These are phyloP conservation scores for Parietaria judaica DNA, from an alignment of 306 rosid species.

Conservation along the genomic window DNA sequence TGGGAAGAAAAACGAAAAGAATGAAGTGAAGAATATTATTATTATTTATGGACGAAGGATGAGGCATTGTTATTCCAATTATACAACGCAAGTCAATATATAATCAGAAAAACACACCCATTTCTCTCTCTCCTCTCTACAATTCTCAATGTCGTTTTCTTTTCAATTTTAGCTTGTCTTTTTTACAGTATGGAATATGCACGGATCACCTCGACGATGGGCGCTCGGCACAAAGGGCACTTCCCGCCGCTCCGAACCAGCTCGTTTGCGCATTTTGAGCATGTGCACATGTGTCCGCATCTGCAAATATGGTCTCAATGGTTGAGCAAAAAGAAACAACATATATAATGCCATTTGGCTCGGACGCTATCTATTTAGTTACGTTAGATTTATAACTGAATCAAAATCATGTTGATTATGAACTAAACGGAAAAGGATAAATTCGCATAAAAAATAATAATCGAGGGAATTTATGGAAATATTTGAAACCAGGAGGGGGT, in stretches of 20 bases:
- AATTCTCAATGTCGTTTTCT: slow-evolving; percentile 27
- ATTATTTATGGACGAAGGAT: slow-evolving; percentile 73
- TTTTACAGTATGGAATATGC: slow-evolving; percentile 94
- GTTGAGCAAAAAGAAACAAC: background rate
- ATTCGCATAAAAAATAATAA: too few relatives aligned
- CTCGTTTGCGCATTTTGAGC: slow-evolving; percentile 96
- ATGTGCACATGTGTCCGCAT: slow-evolving; percentile 99
- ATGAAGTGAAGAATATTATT: slow-evolving; percentile 21
- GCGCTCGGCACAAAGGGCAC: slow-evolving; percentile 99
- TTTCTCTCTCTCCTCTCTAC: slow-evolving; percentile 15
- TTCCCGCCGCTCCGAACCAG: slow-evolving; percentile 93
- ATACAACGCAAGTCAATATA: slow-evolving; percentile 50
- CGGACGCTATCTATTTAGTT: too few relatives aligned
- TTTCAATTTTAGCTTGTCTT: background rate
- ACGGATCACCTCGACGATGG: slow-evolving; percentile 93
- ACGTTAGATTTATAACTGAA: too few relatives aligned
- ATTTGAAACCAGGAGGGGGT: too few relatives aligned
- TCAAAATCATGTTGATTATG: too few relatives aligned
- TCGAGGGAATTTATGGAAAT: too few relatives aligned
- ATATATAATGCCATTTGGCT: too few relatives aligned
- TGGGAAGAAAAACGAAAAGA: too few relatives aligned
- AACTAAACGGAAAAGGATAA: too few relatives aligned
- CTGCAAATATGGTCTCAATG: slow-evolving; percentile 28
- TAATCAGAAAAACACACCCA: slow-evolving; percentile 68
- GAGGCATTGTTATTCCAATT: slow-evolving; percentile 78